Evolutionary conservation across 2,329 filamentous ascomycete species (phyloP).

Genomic region (Mycosphaerella arachidis): DNA sequence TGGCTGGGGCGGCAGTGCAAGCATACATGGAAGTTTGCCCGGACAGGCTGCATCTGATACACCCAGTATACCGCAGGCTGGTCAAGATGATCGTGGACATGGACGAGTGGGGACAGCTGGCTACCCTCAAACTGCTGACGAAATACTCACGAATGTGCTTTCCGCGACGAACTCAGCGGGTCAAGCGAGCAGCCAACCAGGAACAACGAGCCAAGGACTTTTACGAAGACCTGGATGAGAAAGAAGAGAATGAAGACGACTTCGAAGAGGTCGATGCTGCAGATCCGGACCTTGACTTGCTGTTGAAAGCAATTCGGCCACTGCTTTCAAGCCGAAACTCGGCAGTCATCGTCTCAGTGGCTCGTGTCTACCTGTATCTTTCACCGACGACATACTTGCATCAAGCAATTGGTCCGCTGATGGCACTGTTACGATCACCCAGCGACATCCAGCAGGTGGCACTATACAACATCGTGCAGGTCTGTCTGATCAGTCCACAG

Average conservation of each 20-base stretch:
- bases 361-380: conserved; percentile 77
- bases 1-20: conserved; percentile 87
- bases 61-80: conserved; percentile 79
- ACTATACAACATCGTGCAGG: conserved; percentile 91
- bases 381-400: conserved; percentile 73
- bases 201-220: conserved; percentile 56
- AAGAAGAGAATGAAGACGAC: conserved; percentile 44
- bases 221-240: conserved; percentile 63
- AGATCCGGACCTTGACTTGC: conserved; percentile 76
- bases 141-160: conserved; percentile 85
- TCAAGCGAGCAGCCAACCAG: conserved; percentile 47
- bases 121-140: conserved; percentile 75
- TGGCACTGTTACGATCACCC: conserved; percentile 78
- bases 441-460: conserved; percentile 86
- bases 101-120: conserved; percentile 97
- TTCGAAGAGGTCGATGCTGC: conserved; percentile 57
- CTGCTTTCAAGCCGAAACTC: conserved; percentile 89
- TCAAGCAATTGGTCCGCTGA: conserved; percentile 72
- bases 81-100: conserved; percentile 93
- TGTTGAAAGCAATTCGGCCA: conserved; percentile 75
- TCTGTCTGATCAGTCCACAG: conserved; percentile 69
- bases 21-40: conserved; percentile 89
- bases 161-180: conserved; percentile 60
- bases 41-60: conserved; percentile 79
- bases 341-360: conserved; percentile 83